Evolutionary conservation across 2,329 filamentous ascomycete species (phyloP).

Genomic region (Cladosporium halotolerans): DNA sequence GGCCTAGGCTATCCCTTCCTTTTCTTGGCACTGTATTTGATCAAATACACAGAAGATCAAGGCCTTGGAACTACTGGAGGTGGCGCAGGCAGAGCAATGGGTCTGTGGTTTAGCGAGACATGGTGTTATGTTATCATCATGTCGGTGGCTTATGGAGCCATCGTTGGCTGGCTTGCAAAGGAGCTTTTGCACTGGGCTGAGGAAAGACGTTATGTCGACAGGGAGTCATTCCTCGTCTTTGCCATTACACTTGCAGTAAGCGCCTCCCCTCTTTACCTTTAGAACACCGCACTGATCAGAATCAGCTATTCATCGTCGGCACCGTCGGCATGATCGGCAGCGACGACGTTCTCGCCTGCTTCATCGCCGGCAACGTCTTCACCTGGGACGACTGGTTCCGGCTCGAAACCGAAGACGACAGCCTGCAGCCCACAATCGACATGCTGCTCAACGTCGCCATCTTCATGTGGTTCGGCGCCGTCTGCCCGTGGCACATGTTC

Average conservation of each 20-base stretch:
- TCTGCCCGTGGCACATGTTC: conserved; percentile 75
- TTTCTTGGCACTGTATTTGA: conserved; percentile 75
- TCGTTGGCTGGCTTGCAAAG: conserved; percentile 75
- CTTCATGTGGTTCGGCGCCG: conserved; percentile 86
- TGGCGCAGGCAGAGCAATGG: conserved; percentile 62
- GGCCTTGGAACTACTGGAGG: conserved; percentile 53
- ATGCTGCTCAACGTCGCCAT: conserved; percentile 86
- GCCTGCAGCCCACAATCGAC: conserved; percentile 87
- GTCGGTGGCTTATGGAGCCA: conserved; percentile 68
- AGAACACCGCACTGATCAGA: background rate
- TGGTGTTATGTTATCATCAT: conserved; percentile 78
- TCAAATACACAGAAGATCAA: conserved; percentile 63
- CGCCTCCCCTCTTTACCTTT: conserved; percentile 10
- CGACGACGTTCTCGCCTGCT: conserved; percentile 86
- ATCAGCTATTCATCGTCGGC: conserved; percentile 70
- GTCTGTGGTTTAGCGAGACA: conserved; percentile 77
- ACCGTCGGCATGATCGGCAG: conserved; percentile 82
- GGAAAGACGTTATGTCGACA: conserved; percentile 71
- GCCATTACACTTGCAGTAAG: conserved; percentile 70
- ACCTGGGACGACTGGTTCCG: conserved; percentile 96
- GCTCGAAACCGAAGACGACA: conserved; percentile 80
- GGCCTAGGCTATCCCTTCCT: conserved; percentile 84
- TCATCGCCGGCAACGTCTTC: conserved; percentile 84
- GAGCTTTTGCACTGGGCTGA: conserved; percentile 79
- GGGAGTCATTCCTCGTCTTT: conserved; percentile 83